Evolutionary conservation across 2,329 filamentous ascomycete species (phyloP), one percentile per base, ranked within the genome.

Genomic region (Fusarium mangiferae): DNA sequence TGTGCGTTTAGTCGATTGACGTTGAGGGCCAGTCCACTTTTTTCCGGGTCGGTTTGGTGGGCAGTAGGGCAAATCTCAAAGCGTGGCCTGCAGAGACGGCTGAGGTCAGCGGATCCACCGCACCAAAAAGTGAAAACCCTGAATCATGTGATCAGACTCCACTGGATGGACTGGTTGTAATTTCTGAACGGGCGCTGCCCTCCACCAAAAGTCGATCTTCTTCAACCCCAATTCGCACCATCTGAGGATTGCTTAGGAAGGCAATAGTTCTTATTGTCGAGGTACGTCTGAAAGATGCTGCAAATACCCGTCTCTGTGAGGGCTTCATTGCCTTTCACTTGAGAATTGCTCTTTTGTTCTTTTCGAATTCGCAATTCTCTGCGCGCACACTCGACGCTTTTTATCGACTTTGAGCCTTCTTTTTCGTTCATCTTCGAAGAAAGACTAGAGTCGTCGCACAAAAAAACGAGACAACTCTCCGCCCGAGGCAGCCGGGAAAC

Each of bases 221-320:
- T 79, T 78, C 79, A 79, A 80, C 79, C 68, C 77, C 51, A 30
- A 78, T 58, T 72, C 82, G 81, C 83, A 84, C 82, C 85, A 87
- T 88, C 86, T 87, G 84, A 87, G 84, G 83, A 86, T 86, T 89
- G 87, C 88, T 90, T 88, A 90, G 87, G 88, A 90, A 86, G 88
- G 87, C 88, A 89, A 85, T 87, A 84, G 78, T 61, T 55, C 78
- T 81, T 86, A 87, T 88, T 89, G 88, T 90, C 88, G 88, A 90
- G 88, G 88, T 90, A 89, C 79, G 88, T 90, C 85, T 86, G 82
- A 84, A 83, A 83, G 85, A 87, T 87, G 85, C 82, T 85, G 83
- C 81, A 80, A 77, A 77, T 71, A 67, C 70, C 66, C 73, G 64
- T 72, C 73, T 77, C 72, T 56, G 74, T 75, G 78, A 79, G 69